Conservation (phyloP, 2,329 filamentous ascomycete species). For the Monosporascus sp. region DNA sequence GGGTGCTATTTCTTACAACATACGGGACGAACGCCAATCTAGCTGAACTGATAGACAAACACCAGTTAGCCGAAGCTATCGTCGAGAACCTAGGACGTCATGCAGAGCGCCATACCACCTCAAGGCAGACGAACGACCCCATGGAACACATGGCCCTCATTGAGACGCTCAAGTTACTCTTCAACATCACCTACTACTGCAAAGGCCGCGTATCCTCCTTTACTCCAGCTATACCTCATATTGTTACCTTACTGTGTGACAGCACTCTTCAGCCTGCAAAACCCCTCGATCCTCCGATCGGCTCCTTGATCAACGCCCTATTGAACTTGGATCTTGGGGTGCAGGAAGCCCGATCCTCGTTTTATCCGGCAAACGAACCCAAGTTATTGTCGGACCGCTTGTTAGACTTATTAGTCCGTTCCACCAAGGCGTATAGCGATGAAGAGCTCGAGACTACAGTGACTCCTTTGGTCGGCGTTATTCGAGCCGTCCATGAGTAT, state of each 20-base stretch:
- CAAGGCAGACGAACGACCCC: conserved; percentile 36
- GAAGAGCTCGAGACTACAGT: conserved; percentile 67
- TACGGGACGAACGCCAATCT: conserved; percentile 71
- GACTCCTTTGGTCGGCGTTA: conserved; percentile 68
- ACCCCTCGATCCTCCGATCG: conserved; percentile 69
- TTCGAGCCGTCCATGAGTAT: conserved; percentile 66
- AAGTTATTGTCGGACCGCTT: conserved; percentile 59
- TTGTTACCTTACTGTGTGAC: conserved; percentile 66
- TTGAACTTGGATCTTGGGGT: conserved; percentile 69
- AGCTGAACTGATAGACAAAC: conserved; percentile 57
- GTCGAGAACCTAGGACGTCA: conserved; percentile 68
- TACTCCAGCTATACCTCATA: conserved; percentile 60
- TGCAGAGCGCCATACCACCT: conserved; percentile 38
- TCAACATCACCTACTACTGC: conserved; percentile 78
- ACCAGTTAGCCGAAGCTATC: conserved; percentile 64
- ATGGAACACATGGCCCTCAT: conserved; percentile 76
- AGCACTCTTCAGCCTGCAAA: conserved; percentile 52
- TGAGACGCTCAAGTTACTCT: conserved; percentile 83
- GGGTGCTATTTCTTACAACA: conserved; percentile 75
- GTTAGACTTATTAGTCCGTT: conserved; percentile 63
- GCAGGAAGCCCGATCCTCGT: conserved; percentile 45
- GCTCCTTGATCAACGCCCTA: conserved; percentile 71
- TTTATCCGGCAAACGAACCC: conserved; percentile 63
- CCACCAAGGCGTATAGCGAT: conserved; percentile 59
- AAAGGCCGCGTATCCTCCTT: conserved; percentile 59